Base-by-base conservation (phyloP, 495 filamentous ascomycete genomes). In the Lasiosphaeria ovina region DNA sequence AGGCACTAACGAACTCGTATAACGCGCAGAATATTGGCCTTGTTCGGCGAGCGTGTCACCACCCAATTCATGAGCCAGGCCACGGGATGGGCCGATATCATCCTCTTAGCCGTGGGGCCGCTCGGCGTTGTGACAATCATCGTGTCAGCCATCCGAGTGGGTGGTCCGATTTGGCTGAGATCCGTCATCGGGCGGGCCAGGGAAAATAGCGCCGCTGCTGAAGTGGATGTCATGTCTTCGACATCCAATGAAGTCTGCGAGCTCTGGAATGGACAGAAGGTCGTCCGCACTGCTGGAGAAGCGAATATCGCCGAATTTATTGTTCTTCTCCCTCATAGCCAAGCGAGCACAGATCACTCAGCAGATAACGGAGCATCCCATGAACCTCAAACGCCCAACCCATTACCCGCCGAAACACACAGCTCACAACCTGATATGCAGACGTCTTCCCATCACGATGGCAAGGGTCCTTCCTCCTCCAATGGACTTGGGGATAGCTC, bases 11-110 rank as follows among this genome's bases (percentile, higher is more conserved):
- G 6, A 49, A 38, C n/a, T 16, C 42, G 31, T 53, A n/a, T 11
- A 47, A 6, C 36, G 11, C 4, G 17, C 38, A 67, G 64, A 14
- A 61, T 86, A 0, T 75, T 86, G 35, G 70, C 78, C 10, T 74
- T 85, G 0, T 86, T 86, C 53, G 83, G 84, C 1, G 83, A 85
- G 49, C 70, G 76, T 45, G 73, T 87, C 34, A 80, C 83, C 0
- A 82, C 76, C 62, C 84, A 87, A 67, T 86, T 81, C 57, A 76
- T 86, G 50, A 83, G 80, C 57, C 78, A 84, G 57, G 76, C 78
- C 0, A 76, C 76, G 32, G 75, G 68, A 33, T 65, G 73, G 50
- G 59, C 80, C 0, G 84, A 86, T 52, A 77, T 81, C 58, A 60
- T 85, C 12, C 81, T 85, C 7, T 80, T 85, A 47, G 78, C 82